These are phyloP conservation scores for Kodamaea derodonti DNA, from an alignment of 1,139 yeast species.

Conservation along the genomic window DNA sequence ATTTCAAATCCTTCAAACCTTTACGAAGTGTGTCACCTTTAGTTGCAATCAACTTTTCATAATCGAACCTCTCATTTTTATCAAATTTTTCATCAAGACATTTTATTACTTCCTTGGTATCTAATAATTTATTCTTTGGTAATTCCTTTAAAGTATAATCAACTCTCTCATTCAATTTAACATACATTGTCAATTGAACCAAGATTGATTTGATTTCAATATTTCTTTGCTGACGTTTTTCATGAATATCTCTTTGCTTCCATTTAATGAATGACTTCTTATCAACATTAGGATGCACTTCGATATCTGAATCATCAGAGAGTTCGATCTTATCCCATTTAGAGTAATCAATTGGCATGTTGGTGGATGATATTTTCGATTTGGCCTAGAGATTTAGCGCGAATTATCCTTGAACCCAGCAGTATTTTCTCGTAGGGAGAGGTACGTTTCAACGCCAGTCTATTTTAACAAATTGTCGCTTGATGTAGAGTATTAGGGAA, in stretches of 20 bases:
- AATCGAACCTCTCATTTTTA: conserved; percentile 49
- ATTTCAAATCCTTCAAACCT: conserved; percentile 40
- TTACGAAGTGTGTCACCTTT: conserved; percentile 39
- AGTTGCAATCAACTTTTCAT: conserved; percentile 30
- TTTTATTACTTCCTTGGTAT: conserved; percentile 35
- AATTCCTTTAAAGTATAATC: conserved; percentile 51
- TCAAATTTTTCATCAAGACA: conserved; percentile 52
- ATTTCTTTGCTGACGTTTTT: conserved; percentile 79
- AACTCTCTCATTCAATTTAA: conserved; percentile 67
- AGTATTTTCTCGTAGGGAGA: too few relatives aligned
- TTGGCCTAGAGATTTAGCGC: too few relatives aligned
- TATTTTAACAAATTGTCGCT: too few relatives aligned
- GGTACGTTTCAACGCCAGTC: too few relatives aligned
- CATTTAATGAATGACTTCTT: conserved; percentile 87
- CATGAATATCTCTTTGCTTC: conserved; percentile 98
- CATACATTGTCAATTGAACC: conserved; percentile 73
- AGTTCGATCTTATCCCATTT: conserved; percentile 97
- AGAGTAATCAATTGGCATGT: conserved; percentile 84
- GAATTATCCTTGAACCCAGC: too few relatives aligned
- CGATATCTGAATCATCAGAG: conserved; percentile 94
- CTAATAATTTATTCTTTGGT: conserved; percentile 38
- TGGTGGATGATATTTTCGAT: too few relatives aligned
- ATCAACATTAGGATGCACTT: conserved; percentile 98
- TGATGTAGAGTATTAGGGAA: too few relatives aligned
- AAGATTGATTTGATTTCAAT: conserved; percentile 70